These are phyloP conservation scores for Penicillium sp. DNA, from an alignment of 2,329 filamentous ascomycete species.

Conservation along the genomic window DNA sequence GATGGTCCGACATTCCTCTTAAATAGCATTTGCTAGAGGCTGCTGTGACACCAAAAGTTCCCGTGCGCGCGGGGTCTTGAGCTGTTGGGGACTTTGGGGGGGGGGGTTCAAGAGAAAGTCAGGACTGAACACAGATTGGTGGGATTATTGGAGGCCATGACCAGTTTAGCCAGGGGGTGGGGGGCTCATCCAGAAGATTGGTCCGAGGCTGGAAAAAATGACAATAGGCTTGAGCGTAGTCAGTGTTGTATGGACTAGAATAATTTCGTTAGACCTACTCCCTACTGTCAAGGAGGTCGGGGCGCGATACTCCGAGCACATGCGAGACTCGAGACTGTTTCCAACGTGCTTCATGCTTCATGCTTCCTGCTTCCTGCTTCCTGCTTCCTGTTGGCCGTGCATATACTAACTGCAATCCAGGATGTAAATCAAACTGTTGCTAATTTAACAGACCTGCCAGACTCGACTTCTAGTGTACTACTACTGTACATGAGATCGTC, in stretches of 20 bases:
- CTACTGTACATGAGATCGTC: background rate
- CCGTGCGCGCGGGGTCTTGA: constrained; percentile 9
- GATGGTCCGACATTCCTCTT: background rate
- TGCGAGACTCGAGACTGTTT: background rate
- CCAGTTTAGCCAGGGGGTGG: constrained; percentile 8
- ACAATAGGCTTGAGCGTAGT: constrained; percentile 1
- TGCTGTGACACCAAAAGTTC: constrained; percentile 4
- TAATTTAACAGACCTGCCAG: background rate
- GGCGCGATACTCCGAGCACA: background rate
- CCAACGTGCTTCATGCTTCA: background rate
- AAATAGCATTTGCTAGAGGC: constrained; percentile 5
- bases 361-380: background rate
- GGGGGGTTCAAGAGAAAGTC: background rate
- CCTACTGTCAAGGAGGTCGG: background rate
- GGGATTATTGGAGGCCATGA: constrained; percentile 5
- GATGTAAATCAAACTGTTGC: background rate
- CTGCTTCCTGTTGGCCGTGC: constrained; percentile 1
- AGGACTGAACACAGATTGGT: constrained; percentile 7
- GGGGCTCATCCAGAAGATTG: background rate
- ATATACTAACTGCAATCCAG: background rate
- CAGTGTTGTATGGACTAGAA: background rate
- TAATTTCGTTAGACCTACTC: background rate
- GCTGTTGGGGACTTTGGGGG: background rate
- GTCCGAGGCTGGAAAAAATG: background rate
- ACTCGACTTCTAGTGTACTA: background rate